phyloP scores from a whole-genome alignment of 305 asterid genomes.

The Fraxinus ornus region DNA sequence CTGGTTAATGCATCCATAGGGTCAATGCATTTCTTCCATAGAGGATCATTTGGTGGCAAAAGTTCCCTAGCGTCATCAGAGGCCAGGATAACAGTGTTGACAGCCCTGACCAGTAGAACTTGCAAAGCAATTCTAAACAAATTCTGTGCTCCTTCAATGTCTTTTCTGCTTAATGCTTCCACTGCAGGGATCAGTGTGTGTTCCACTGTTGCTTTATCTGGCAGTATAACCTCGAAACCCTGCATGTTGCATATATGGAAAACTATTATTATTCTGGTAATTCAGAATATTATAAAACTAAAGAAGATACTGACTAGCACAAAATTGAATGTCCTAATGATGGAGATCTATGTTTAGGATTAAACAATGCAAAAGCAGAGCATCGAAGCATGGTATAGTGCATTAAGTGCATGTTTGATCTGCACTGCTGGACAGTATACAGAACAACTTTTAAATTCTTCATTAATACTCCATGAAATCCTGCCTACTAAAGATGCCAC shows the following conservation, averaged over 20 bases:
- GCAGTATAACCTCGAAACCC: slow-evolving; percentile 75
- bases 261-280: not conserved
- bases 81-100: slow-evolving; percentile 59
- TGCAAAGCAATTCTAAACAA: slow-evolving; percentile 64
- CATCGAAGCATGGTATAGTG: not conserved
- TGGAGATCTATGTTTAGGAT: not conserved
- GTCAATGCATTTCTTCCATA: slow-evolving; percentile 61
- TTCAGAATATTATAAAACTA: not conserved
- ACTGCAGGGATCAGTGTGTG: slow-evolving; percentile 63
- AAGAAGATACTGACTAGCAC: not conserved
- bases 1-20: slow-evolving; percentile 70
- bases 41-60: slow-evolving; percentile 68
- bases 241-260: slow-evolving; percentile 27
- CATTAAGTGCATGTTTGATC: not conserved
- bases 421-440: not conserved
- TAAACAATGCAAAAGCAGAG: not conserved
- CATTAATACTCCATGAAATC: not conserved
- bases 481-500: not conserved
- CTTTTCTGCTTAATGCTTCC: slow-evolving; percentile 61
- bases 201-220: slow-evolving; percentile 67
- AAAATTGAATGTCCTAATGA: not conserved
- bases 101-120: slow-evolving; percentile 66
- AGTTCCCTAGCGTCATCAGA: slow-evolving; percentile 56
- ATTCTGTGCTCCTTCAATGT: slow-evolving; percentile 69
- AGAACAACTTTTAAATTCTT: not conserved